Conservation (phyloP, 1,284 basidiomycete genomes). For the Austroboletus rostrupii region DNA sequence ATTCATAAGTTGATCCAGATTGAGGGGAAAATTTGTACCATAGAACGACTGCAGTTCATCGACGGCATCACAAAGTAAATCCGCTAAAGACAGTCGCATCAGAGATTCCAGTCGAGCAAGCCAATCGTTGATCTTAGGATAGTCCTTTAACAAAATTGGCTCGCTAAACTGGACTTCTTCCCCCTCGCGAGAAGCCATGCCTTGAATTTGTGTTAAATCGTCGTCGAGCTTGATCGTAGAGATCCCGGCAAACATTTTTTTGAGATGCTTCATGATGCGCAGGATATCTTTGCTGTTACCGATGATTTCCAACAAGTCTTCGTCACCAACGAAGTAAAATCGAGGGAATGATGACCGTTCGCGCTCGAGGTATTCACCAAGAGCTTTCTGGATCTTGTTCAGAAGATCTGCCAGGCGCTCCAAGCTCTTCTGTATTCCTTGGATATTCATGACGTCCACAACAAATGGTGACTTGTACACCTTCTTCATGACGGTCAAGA, state of each 20-base stretch:
- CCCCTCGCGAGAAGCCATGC: slow-evolving; percentile 92
- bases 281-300: slow-evolving; percentile 99
- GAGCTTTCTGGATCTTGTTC: slow-evolving; percentile 98
- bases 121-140: slow-evolving; percentile 99
- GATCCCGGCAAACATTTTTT: slow-evolving; percentile 99
- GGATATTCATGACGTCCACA: slow-evolving; percentile 95
- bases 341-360: slow-evolving; percentile 97
- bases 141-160: slow-evolving; percentile 87
- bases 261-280: slow-evolving; percentile 97
- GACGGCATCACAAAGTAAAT: slow-evolving; percentile 77
- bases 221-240: slow-evolving; percentile 88
- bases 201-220: slow-evolving; percentile 81
- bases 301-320: slow-evolving; percentile 97
- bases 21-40: slow-evolving; percentile 52
- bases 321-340: slow-evolving; percentile 99
- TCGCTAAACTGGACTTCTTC: slow-evolving; percentile 86
- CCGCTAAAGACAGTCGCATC: slow-evolving; percentile 91
- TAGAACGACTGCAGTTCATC: slow-evolving; percentile 80
- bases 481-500: slow-evolving; percentile 98
- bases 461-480: slow-evolving; percentile 99
- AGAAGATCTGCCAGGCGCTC: slow-evolving; percentile 95
- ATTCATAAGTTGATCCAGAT: slow-evolving; percentile 67
- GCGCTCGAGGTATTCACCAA: slow-evolving; percentile 97
- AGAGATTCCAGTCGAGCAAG: slow-evolving; percentile 87
- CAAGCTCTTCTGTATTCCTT: slow-evolving; percentile 92